Base-by-base conservation (phyloP, 306 rosid species). In the Lathyrus aphaca region DNA sequence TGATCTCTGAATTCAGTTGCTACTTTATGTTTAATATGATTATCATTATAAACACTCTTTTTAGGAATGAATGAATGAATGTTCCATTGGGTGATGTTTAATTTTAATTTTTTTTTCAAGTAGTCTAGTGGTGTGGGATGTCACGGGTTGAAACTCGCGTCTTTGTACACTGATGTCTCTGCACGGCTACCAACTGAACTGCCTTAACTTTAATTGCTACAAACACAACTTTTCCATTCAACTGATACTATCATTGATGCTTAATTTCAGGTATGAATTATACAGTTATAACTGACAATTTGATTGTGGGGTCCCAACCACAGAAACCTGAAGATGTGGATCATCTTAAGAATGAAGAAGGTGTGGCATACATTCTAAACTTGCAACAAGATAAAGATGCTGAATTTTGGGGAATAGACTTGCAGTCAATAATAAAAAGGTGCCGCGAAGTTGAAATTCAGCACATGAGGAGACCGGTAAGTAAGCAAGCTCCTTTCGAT, bases 271-370 rank as follows among this genome's bases (percentile, higher is more conserved):
- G 96, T 69, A 90, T 94, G 98, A 90, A 88, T 83, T 94, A 87
- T 79, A 91, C 87, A 14, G 78, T 78, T 71, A 84, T 94, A 84
- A 80, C 90, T 63, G 96, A 90, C 42, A 38, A 86, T 66, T 71
- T 93, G 81, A 86, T 93, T 23, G 97, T 93, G 76, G 97, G 97
- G 19, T 93, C 98, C 56, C 98, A 90, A 80, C 98, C 97, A 72
- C 97, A 93, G 82, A 90, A 88, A 81, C 90, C 92, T 4, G 89
- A 84, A 73, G 98, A 94, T 68, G 77, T 90, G 18, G 86, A 86
- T 78, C 88, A 88, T 76, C 87, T 94, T 21, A 86, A 75, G 68
- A 80, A 82, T 74, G 89, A 78, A 81, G 90, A 90, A 85, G 82
- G 75, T 72, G 98, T 93, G 66, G 89, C 92, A 7, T 90, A 86